phyloP scores from a whole-genome alignment of 345 rosid species.

The Eucalyptus paniculata region DNA sequence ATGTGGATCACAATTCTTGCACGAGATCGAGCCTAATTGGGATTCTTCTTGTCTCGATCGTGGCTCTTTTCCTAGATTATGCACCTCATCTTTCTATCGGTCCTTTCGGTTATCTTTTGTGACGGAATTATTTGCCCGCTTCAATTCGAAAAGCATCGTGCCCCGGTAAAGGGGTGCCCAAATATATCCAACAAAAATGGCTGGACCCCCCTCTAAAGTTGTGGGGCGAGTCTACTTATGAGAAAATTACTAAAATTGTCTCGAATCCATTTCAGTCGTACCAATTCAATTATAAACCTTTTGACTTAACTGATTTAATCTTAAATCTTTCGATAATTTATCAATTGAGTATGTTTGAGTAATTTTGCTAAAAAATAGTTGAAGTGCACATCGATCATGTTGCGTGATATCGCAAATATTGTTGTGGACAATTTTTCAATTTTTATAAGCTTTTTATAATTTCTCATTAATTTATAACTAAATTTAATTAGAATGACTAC shows the following conservation, averaged over 20 bases:
- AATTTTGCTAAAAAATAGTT: background rate
- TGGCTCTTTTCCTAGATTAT: background rate
- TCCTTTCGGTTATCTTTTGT: background rate
- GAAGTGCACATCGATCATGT: background rate
- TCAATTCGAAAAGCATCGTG: background rate
- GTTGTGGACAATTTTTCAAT: rapidly evolving
- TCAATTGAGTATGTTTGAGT: rapidly evolving
- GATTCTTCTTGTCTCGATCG: background rate
- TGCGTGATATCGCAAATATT: rapidly evolving
- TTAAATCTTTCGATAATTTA: too few species aligned
- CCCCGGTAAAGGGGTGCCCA: background rate
- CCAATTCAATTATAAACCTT: rapidly evolving
- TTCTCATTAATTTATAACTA: too few species aligned
- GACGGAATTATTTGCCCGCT: background rate
- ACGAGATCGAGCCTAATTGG: background rate
- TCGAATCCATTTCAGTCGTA: rapidly evolving
- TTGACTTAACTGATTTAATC: too few species aligned
- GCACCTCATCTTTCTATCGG: background rate
- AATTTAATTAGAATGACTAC: too few species aligned
- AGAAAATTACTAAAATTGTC: background rate
- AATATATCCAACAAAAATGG: background rate
- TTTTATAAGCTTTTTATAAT: too few species aligned
- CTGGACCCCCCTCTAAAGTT: background rate
- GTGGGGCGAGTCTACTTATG: rapidly evolving
- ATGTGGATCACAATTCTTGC: background rate